Base-by-base conservation (phyloP, 2,329 filamentous ascomycete species). In the Fusarium paranaense region DNA sequence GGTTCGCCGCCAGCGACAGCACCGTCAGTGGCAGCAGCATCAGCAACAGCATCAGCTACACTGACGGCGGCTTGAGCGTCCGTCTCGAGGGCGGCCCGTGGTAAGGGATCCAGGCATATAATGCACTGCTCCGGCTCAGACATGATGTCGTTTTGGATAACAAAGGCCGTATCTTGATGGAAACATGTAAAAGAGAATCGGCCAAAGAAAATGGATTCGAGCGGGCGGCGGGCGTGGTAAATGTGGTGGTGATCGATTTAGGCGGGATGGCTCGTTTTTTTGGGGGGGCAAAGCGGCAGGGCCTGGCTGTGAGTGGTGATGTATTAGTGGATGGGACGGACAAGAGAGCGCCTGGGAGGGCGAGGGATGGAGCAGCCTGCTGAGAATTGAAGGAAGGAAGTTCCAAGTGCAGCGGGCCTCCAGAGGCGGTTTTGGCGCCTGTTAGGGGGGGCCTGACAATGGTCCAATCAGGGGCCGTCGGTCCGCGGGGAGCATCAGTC, bases 41-140 rank as follows among this genome's bases (percentile, higher is more conserved):
- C 70, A 72, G 67, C 71, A 70, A 70, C 70, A 74, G 56, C 71
- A 62, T 59, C 58, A 75, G 71, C 67, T 72, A 68, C 45, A 75
- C 74, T 71, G 69, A 73, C 64, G 54, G 69, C 73, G 65, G 60
- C 68, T 56, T 63, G 59, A 65, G 70, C 64, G 60, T 63, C 73
- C 50, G 73, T 73, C 64, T 67, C 70, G 68, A 77, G 73, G 56
- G 77, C 75, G 65, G 77, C 73, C 75, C 76, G 80, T 73, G 83
- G 84, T 67, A 92, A 85, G 80, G 87, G 88, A 80, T 92, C 90
- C 81, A 92, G 86, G 87, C 90, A 92, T 83, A 92, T 90, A 83
- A 92, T 92, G 85, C 90, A 92, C 86, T 91, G 90, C 84, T 92
- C 90, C 84, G 89, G 83, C 78, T 85, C 84, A 85, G 84, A 84